Evolutionary conservation across 75 land plant genomes (phyloP).

Genomic region (Picea sitchensis): DNA sequence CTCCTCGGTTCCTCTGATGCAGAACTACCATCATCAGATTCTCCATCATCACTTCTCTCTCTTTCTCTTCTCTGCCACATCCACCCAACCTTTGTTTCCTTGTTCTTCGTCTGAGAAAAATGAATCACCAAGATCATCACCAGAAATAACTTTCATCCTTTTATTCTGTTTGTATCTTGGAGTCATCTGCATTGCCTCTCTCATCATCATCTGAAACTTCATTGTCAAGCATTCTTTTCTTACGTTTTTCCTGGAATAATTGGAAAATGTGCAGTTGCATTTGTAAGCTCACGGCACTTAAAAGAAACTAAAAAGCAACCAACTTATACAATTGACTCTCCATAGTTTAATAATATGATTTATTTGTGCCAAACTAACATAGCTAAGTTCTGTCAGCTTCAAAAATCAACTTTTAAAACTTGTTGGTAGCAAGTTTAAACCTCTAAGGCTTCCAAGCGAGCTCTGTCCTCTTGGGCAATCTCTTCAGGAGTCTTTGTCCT

Average conservation of each 20-base stretch:
- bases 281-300: background rate
- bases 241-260: constrained; percentile 68
- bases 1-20: constrained; percentile 1
- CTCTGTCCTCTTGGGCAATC: constrained; percentile 81
- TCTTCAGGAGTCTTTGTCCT: constrained; percentile 88
- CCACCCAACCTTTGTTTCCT: constrained; percentile 65
- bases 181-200: constrained; percentile 16
- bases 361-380: background rate
- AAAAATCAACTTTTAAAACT: background rate
- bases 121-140: constrained; percentile 96
- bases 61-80: constrained; percentile 53
- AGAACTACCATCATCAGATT: constrained; percentile 16
- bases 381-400: background rate
- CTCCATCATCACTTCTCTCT: constrained; percentile 35
- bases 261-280: background rate
- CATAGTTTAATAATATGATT: background rate
- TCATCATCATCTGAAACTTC: constrained; percentile 60
- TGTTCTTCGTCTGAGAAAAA: constrained; percentile 51
- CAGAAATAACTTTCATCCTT: constrained; percentile 47
- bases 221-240: constrained; percentile 74
- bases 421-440: constrained; percentile 19
- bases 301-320: background rate
- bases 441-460: constrained; percentile 76
- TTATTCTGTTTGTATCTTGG: constrained; percentile 12
- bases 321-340: background rate